Evolutionary conservation across 768 basidiomycete species (phyloP).

Genomic region (Stropharia rugosoannulata): DNA sequence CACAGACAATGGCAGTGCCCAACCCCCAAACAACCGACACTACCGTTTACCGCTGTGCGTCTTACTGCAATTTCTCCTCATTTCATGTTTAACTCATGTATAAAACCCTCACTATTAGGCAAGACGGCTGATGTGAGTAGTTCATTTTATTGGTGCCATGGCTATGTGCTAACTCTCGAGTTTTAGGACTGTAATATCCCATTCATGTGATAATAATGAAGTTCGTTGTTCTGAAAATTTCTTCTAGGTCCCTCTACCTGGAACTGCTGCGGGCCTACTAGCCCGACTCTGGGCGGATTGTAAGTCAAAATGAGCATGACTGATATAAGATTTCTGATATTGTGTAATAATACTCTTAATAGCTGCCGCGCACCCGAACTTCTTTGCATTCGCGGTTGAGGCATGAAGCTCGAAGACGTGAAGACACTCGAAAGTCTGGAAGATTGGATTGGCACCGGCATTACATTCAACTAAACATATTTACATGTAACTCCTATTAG

Average conservation of each 20-base stretch:
- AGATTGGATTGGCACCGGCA: too few relatives aligned
- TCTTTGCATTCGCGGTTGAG: constrained; percentile 13
- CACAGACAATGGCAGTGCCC: constrained; percentile 14
- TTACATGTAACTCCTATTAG: too few relatives aligned
- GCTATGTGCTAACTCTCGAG: background rate
- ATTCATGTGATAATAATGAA: background rate
- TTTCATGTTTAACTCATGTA: too few relatives aligned
- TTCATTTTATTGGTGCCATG: background rate
- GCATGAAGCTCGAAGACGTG: too few relatives aligned
- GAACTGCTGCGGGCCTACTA: constrained; percentile 19
- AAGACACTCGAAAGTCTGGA: too few relatives aligned
- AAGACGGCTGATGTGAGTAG: constrained; percentile 10
- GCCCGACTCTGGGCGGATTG: constrained; percentile 15
- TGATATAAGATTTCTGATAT: background rate
- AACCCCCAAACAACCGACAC: constrained; percentile 13
- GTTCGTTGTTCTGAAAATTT: background rate
- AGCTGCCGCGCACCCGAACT: constrained; percentile 19
- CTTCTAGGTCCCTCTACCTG: constrained; percentile 11
- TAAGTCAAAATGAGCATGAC: background rate
- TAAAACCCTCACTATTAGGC: background rate
- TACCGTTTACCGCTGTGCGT: constrained; percentile 15
- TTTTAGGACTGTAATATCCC: constrained; percentile 14
- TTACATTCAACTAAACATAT: too few relatives aligned
- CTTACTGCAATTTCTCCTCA: background rate
- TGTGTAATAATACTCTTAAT: background rate